These are phyloP conservation scores for Mycena kentingensis DNA, from an alignment of 768 basidiomycete species.

Conservation along the genomic window DNA sequence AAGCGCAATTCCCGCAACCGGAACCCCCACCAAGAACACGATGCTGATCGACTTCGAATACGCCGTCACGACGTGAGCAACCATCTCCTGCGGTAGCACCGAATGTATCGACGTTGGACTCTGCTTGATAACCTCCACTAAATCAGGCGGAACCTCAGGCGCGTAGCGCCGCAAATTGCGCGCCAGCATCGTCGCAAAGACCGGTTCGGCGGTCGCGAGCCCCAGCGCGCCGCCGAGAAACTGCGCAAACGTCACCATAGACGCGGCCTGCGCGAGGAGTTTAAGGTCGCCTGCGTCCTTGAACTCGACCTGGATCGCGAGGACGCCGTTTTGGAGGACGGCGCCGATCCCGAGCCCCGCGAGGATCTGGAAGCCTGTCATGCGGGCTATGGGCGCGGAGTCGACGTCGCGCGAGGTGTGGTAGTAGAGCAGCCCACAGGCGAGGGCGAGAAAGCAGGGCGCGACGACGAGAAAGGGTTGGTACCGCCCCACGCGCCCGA, in stretches of 20 bases:
- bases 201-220: slow-evolving; percentile 12
- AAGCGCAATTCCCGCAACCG: slow-evolving; percentile 1
- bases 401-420: too few species aligned
- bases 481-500: not conserved
- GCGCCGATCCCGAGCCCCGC: slow-evolving; percentile 1
- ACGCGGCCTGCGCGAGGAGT: slow-evolving; percentile 13
- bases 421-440: slow-evolving; percentile 3
- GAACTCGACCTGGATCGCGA: slow-evolving; percentile 17
- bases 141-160: slow-evolving; percentile 14
- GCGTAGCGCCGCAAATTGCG: slow-evolving; percentile 15
- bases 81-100: slow-evolving; percentile 6
- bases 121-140: slow-evolving; percentile 10
- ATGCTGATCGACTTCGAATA: slow-evolving; percentile 11
- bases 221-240: slow-evolving; percentile 16
- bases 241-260: slow-evolving; percentile 18
- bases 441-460: slow-evolving; percentile 5
- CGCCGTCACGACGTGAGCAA: slow-evolving; percentile 15
- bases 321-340: slow-evolving; percentile 6
- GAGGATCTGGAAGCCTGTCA: slow-evolving; percentile 12
- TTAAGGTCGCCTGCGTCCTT: not conserved
- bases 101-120: slow-evolving; percentile 19
- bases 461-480: slow-evolving; percentile 21
- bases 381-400: not conserved
- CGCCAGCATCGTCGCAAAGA: slow-evolving; percentile 9
- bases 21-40: slow-evolving; percentile 17